Evolutionary conservation across 495 filamentous ascomycete species (phyloP).

Genomic region (Neurospora sp.): DNA sequence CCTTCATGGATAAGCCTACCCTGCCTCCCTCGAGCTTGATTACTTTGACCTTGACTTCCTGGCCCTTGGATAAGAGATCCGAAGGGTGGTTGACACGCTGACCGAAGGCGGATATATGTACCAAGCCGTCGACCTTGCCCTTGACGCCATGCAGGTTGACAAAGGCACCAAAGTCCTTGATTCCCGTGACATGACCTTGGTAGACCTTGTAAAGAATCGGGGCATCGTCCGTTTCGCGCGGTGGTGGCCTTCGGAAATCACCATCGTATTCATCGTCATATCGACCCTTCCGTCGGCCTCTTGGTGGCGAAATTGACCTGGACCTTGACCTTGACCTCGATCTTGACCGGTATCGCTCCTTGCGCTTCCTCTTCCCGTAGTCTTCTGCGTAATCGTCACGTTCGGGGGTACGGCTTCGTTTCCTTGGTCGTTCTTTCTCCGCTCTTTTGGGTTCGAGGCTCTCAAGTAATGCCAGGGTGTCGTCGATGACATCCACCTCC

Average conservation of each 20-base stretch:
- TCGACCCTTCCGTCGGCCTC: slow-evolving; percentile 35
- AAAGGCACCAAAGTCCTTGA: slow-evolving; percentile 94
- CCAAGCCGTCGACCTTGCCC: slow-evolving; percentile 85
- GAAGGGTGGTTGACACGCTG: slow-evolving; percentile 85
- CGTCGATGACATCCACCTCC: slow-evolving; percentile 67
- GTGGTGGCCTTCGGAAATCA: slow-evolving; percentile 60
- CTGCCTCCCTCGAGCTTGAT: slow-evolving; percentile 70
- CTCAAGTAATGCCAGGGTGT: slow-evolving; percentile 87
- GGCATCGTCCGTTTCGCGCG: slow-evolving; percentile 65
- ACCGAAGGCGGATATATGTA: slow-evolving; percentile 93
- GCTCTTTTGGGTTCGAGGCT: slow-evolving; percentile 61
- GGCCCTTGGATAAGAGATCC: slow-evolving; percentile 70
- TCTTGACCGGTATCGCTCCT: slow-evolving; percentile 35
- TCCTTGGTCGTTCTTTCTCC: slow-evolving; percentile 40
- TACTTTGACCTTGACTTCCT: slow-evolving; percentile 88
- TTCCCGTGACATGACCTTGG: slow-evolving; percentile 75
- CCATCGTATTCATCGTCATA: slow-evolving; percentile 59
- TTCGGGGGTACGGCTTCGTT: slow-evolving; percentile 60
- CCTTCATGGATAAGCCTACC: slow-evolving; percentile 91
- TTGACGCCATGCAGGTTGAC: slow-evolving; percentile 81
- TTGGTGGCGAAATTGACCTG: slow-evolving; percentile 34
- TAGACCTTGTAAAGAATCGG: slow-evolving; percentile 84
- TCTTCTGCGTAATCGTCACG: slow-evolving; percentile 41
- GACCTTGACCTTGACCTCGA: slow-evolving; percentile 48
- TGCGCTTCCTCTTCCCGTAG: slow-evolving; percentile 29